Evolutionary conservation across 345 rosid genomes (phyloP), one percentile per base, ranked within the genome.

Genomic region (Eucalyptus leucophloia): DNA sequence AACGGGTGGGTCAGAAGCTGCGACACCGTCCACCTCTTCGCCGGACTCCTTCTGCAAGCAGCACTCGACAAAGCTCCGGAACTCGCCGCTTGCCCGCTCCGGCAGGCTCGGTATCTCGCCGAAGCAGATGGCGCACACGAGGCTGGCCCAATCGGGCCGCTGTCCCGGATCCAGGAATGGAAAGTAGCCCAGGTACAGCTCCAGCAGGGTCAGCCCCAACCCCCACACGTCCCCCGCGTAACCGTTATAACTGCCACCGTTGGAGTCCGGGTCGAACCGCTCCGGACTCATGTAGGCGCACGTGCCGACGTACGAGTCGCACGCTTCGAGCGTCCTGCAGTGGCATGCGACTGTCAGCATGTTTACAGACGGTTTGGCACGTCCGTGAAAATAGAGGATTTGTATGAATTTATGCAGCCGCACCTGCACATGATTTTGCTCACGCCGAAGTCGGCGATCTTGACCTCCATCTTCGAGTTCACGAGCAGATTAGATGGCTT

Each of bases 211-310:
- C 37, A 97, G 91, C 49, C 99, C 99, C 40, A 97, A 92, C 89
- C 99, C 96, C 99, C 99, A 96, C 0, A 96, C 93, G 91, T 97
- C 99, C 1, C 95, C 99, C 6, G 98, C 98, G 86, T 93, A 97
- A 0, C 97, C 95, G 49, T 96, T 91, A 54, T 95, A 95, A 30
- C 91, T 94, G 7, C 96, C 96, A 6, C 96, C 96, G 13, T 94
- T 88, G 1, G 95, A 60, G 15, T 94, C 99, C 0, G 99, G 96
- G 54, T 97, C 98, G 65, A 97, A 96, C 54, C 99, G 89, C 89
- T 97, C 99, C 0, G 99, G 99, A n/a, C 98, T 96, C 99, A 97
- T 97, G 89, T 97, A 97, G n/a, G 99, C 99, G 72, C 97, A 96
- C 9, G 99, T 97, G 3, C 99, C 99, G 6, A 97, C 98, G 56